Evolutionary conservation across 2,329 filamentous ascomycete genomes (phyloP), one percentile per base, ranked within the genome.

Genomic region (Achaetomium macrosporum): DNA sequence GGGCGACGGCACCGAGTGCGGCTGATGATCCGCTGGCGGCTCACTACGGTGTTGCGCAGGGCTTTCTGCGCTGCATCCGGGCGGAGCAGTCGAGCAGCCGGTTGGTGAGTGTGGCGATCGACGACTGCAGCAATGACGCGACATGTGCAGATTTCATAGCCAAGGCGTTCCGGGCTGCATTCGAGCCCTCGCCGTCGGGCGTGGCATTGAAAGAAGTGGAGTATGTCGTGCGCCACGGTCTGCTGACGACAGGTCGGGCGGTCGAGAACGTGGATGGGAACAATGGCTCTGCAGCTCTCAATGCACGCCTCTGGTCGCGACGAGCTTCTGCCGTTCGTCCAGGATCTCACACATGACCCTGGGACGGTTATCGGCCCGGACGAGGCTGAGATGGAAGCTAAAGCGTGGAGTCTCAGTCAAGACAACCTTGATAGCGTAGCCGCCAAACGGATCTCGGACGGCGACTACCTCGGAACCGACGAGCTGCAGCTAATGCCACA

Each of bases 381-480:
- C 43, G 58, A 67, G 12, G 59, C 74, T 13, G 69, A 73, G 53
- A 64, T 74, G 5, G 57, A 71, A 25, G 48, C 64, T 1, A 62
- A 63, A 42, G 65, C 67, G 0, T 57, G 60, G 16, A 70, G 69
- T 3, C 20, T 74, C 3, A 71, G 70, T 50, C 71, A 68, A 45
- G 57, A 64, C 42, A 15, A 5, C 33, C 3, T 35, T 35, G 33
- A 25, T 25, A 25, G 7, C 25, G 25, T 25, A 25, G 25, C 25
- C 25, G 25, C 25, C 4, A 25, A 7, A 4, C 25, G 25, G 25
- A 25, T 25, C 25, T 25, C 25, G 15, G 33, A 35, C 33, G 33
- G 10, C 33, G 33, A 25, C 4, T 25, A 25, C 7, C 7, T 7
- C 25, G 4, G 7, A 25, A 25, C 25, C 4, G 74, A 76, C 53